Evolutionary conservation across 306 rosid species (phyloP).

Genomic region (Lupinus albus): DNA sequence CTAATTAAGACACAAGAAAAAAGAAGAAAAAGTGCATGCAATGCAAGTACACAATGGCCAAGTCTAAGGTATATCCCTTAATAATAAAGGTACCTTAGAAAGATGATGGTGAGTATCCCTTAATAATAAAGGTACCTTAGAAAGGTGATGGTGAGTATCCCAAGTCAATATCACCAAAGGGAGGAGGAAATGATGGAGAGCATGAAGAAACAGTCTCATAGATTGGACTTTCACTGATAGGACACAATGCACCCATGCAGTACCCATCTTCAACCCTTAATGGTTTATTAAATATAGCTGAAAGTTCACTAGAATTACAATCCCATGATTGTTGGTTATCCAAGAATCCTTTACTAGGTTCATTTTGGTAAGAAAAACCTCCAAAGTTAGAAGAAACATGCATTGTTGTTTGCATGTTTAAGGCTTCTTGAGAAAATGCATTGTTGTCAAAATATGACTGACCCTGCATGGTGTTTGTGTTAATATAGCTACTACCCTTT

Average conservation of each 20-base stretch:
- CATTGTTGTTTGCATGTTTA: conserved; percentile 29
- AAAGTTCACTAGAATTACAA: conserved; percentile 58
- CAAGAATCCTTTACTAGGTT: conserved; percentile 48
- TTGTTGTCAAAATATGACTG: conserved; percentile 40
- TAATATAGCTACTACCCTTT: conserved; percentile 30
- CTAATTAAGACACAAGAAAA: conserved; percentile 3
- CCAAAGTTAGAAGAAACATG: conserved; percentile 2
- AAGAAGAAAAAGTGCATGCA: conserved; percentile 39
- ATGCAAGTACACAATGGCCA: conserved; percentile 39
- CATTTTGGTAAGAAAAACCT: conserved; percentile 47
- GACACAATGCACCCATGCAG: conserved; percentile 52
- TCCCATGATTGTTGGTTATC: conserved; percentile 55
- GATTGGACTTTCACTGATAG: conserved; percentile 48
- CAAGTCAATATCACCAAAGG: conserved; percentile 45
- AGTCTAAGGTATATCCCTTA: conserved; percentile 22
- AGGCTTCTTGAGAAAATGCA: conserved; percentile 39
- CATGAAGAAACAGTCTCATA: conserved; percentile 44
- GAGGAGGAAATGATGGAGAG: conserved; percentile 56
- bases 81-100: conserved; percentile 42
- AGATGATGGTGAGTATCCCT: conserved; percentile 41
- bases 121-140: conserved; percentile 30
- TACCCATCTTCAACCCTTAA: conserved; percentile 55
- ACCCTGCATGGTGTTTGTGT: conserved; percentile 44
- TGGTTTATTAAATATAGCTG: conserved; percentile 52
- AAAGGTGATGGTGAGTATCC: conserved; percentile 52